These are phyloP conservation scores for Golubevia sp. DNA, from an alignment of 1,284 basidiomycete species.

Conservation along the genomic window DNA sequence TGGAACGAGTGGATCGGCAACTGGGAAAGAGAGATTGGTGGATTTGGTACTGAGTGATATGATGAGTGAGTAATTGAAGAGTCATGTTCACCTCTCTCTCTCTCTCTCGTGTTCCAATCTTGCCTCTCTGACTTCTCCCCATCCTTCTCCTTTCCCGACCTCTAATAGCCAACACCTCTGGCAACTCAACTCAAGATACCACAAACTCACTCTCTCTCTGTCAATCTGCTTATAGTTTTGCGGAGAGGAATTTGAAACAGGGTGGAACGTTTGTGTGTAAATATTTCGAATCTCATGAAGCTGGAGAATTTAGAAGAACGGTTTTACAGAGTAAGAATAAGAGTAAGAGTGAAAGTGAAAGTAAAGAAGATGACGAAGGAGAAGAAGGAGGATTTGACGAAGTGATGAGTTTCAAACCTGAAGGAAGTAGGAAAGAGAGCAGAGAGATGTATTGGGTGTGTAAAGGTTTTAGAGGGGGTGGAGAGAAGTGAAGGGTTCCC, in stretches of 20 bases:
- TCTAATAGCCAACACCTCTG: constrained; percentile 10
- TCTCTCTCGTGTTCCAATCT: constrained; percentile 7
- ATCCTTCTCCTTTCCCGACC: neutral
- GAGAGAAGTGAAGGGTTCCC: too few species aligned
- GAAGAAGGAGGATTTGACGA: constrained; percentile 28
- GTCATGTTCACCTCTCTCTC: constrained; percentile 10
- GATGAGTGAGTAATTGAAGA: constrained; percentile 42
- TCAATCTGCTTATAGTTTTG: constrained; percentile 8
- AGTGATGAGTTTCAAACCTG: constrained; percentile 44
- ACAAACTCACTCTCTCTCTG: constrained; percentile 15
- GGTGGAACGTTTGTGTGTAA: constrained; percentile 21
- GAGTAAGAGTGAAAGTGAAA: too few species aligned
- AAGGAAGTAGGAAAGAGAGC: constrained; percentile 40
- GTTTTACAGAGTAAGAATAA: constrained; percentile 11
- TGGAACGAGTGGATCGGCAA: neutral
- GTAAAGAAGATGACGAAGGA: too few species aligned
- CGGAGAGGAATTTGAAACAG: neutral
- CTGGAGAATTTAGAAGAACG: constrained; percentile 32
- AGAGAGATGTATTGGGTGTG: constrained; percentile 52
- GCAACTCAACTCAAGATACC: constrained; percentile 8
- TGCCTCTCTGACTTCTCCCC: constrained; percentile 3
- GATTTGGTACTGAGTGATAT: constrained; percentile 51
- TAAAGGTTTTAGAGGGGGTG: constrained; percentile 19
- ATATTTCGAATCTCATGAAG: constrained; percentile 41
- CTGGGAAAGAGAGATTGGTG: constrained; percentile 12